phyloP scores from a whole-genome alignment of 306 rosid species.

The Fagus crenata region DNA sequence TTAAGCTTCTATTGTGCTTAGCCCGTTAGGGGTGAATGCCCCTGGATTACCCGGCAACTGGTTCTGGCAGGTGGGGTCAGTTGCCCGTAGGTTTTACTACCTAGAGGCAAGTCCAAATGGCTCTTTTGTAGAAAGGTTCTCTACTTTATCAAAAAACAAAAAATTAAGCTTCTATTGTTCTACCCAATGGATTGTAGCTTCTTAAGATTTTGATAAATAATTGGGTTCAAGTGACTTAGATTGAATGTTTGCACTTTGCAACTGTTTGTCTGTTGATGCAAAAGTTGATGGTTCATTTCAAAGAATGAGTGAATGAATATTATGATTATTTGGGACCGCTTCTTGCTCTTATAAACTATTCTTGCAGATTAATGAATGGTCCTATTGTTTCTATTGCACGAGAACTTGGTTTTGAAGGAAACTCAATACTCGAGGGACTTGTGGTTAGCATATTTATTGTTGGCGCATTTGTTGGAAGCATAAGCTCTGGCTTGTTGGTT shows the following conservation, averaged over 20 bases:
- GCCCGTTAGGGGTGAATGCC: no score
- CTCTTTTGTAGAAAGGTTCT: no score
- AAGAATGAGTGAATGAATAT: neutral
- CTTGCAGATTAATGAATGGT: conserved; percentile 82
- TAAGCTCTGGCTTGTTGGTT: conserved; percentile 64
- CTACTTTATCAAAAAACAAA: no score
- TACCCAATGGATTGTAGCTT: conserved; percentile 4
- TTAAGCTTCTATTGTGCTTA: no score
- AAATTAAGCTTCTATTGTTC: neutral
- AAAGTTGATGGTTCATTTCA: neutral
- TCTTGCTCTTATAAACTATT: conserved; percentile 3
- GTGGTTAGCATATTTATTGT: conserved; percentile 86
- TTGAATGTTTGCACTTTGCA: neutral
- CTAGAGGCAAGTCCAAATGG: no score
- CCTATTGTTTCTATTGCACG: conserved; percentile 79
- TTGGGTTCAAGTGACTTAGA: neutral
- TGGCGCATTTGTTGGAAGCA: conserved; percentile 89
- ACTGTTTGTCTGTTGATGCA: conserved; percentile 1
- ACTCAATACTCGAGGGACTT: conserved; percentile 76
- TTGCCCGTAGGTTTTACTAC: no score
- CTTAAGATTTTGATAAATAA: conserved; percentile 4
- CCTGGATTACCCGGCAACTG: no score
- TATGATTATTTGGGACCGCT: conserved; percentile 1
- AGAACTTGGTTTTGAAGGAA: conserved; percentile 86
- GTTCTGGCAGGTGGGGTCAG: no score